Evolutionary conservation across 2,329 filamentous ascomycete genomes (phyloP), one percentile per base, ranked within the genome.

Genomic region (Ophidiomyces ophidiicola): DNA sequence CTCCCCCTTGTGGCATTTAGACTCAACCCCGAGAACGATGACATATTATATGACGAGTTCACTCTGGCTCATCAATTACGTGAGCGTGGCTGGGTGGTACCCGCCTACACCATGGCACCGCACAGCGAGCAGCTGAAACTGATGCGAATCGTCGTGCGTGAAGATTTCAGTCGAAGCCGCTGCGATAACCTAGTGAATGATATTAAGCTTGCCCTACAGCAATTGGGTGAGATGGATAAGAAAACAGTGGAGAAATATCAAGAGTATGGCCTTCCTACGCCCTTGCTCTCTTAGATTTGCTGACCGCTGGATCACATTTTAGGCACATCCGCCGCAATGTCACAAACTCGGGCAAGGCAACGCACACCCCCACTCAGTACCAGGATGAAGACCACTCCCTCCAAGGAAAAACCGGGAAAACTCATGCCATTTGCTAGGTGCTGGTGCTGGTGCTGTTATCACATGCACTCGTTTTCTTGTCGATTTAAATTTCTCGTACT

Each of bases 21-120:
- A 40, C 71, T 94, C 4, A 63, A 77, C 35, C 66, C 72, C 20
- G 64, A 70, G 26, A 56, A 66, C 4, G 63, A 65, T 4, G 69
- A 75, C 18, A 31, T 61, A 69, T 37, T 44, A 32, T 85, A 74
- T 51, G 80, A 85, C 53, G 81, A 87, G 60, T 87, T 86, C 45
- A 72, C 80, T 1, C 64, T 86, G 28, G 87, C 88, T 1, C 86
- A 93, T 56, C 81, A 86, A 60, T 74, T 94, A 18, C 80, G 88
- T 36, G 78, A 83, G 47, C 76, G 86, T 23, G 83, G 84, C 30
- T 96, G 88, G 88, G 81, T 94, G 20, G 83, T 94, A 0, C 88
- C 88, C 0, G 88, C 88, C 0, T 96, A 96, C 64, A 96, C 87
- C 26, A 94, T 94, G 88, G 88, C 88, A 0, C 87, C 87, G 12